Evolutionary conservation across 78 protist species (phyloP), one percentile per base, ranked within the genome.

Genomic region (Planoprotostelium fungivorum): DNA sequence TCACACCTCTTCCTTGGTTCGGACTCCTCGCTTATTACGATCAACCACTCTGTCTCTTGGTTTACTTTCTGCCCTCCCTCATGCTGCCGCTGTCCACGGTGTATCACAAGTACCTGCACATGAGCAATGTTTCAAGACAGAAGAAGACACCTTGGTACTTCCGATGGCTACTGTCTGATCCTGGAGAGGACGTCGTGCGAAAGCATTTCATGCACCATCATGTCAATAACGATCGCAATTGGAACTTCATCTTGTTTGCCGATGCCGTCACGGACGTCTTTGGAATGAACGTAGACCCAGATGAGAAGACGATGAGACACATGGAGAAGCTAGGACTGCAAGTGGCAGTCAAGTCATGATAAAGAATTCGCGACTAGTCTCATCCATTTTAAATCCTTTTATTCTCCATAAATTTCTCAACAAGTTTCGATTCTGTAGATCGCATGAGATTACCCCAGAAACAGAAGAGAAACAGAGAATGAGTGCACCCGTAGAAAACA

Each of bases 1-100:
- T 51, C 73, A 51, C 73, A 51, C 73, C 73, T 51, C 73, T 51
- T 51, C 73, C 73, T 51, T 51, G 73, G 73, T 51, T 51, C 73
- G 73, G 73, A 16, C 73, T 51, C 16, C 16, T 51, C 5, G 5
- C 16, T 16, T 51, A 16, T 5, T 16, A 51, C 73, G 16, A 16
- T 16, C 31, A 51, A 25, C 73, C 73, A 51, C 5, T 51, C 73
- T 5, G 31, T 16, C 73, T 51, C 73, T 51, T 51, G 16, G 16
- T 51, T 16, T 51, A 51, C 73, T 51, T 51, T 5, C 5, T 51
- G 31, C 73, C 73, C 5, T 51, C 73, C 73, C 16, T 51, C 31
- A 25, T 51, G 73, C 73, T 51, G 73, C 73, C 73, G 16, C 31
- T 51, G 73, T 51, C 73, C 73, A 51, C 73, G 31, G 16, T 5